Percentiles rank a stretch among this genome's conserved stretches.
phyloP scores from a whole-genome alignment of 768 basidiomycete genomes.

The Podaxis pistillaris region DNA sequence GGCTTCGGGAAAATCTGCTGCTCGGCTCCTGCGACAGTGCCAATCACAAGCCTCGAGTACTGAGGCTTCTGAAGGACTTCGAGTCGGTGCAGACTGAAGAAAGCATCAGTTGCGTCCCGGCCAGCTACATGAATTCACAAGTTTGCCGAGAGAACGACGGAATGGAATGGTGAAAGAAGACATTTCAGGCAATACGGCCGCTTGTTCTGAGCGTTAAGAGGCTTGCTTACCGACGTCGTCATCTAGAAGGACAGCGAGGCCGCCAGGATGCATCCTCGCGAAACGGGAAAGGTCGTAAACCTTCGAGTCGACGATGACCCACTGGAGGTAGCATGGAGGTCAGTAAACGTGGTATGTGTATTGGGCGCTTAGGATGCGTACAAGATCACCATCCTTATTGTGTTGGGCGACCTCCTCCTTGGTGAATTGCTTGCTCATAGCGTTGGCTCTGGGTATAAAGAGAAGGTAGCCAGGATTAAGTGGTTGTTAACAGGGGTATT shows the following conservation, averaged over 20 bases:
- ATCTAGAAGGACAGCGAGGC: slow-evolving; percentile 73
- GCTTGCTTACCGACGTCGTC: slow-evolving; percentile 61
- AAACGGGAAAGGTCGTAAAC: slow-evolving; percentile 85
- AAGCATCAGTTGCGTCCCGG: slow-evolving; percentile 81
- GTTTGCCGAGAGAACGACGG: background rate
- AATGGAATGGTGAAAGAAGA: background rate
- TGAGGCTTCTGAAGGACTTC: slow-evolving; percentile 79
- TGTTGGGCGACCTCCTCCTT: slow-evolving; percentile 53
- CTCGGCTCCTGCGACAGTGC: slow-evolving; percentile 61
- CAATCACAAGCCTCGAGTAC: slow-evolving; percentile 71
- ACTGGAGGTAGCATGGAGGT: slow-evolving; percentile 36
- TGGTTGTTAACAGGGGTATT: background rate
- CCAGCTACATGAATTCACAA: slow-evolving; percentile 52
- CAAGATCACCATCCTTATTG: slow-evolving; percentile 75
- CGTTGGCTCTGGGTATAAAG: background rate
- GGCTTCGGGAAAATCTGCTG: slow-evolving; percentile 46
- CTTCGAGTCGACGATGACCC: slow-evolving; percentile 69
- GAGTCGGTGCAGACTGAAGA: slow-evolving; percentile 85
- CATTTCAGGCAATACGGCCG: background rate
- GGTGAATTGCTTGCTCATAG: slow-evolving; percentile 31
- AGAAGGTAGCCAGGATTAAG: background rate
- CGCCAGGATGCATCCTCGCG: slow-evolving; percentile 81
- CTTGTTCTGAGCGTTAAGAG: background rate
- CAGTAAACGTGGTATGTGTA: background rate
- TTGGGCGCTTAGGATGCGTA: slow-evolving; percentile 28